Base-by-base conservation (phyloP, 371 early-diverging fungal genomes). In the Funneliformis caledonium region DNA sequence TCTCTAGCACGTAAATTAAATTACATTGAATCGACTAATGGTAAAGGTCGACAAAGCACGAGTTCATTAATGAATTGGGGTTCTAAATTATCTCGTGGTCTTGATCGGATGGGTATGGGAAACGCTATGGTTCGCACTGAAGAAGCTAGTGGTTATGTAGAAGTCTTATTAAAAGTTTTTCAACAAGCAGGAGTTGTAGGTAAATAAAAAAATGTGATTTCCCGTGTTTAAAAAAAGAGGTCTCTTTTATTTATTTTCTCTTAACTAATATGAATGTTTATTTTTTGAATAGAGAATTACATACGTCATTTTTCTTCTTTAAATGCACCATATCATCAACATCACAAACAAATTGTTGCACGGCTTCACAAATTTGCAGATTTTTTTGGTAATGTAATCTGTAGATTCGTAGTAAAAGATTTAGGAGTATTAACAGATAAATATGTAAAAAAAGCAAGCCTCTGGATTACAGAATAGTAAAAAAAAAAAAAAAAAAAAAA, bases 361-460 rank as follows among this genome's bases (percentile, higher is more conserved):
- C 80, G 80, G 42, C 47, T 79, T 43, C 70, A 37, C n/a, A 79
- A 79, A 56, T 65, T 79, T 52, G 45, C 80, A n/a, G 80, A 79
- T 60, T 79, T 68, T 70, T 72, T 79, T 60, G 70, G 72, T 45
- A 79, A 79, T 79, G 80, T 79, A 11, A 33, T 79, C 22, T 79
- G 80, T 79, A 48, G 80, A 70, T 79, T 79, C 56, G 80, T 79
- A 22, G 80, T 79, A 14, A 43, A 45, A n/a, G 80, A 79, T 79
- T 60, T 79, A 14, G 80, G 80, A n/a, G 59, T 79, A 79, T 72
- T 79, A 47, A 61, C 48, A 43, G 80, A 79, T 47, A 79, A 79
- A 70, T 79, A 79, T 61, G 70, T 79, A 16, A 79, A 79, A 70
- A 79, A 65, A 59, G 80, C 72, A 48, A 65, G 80, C 42, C 64